These are phyloP conservation scores for Lactarius sp. DNA, from an alignment of 768 basidiomycete species.

Conservation along the genomic window DNA sequence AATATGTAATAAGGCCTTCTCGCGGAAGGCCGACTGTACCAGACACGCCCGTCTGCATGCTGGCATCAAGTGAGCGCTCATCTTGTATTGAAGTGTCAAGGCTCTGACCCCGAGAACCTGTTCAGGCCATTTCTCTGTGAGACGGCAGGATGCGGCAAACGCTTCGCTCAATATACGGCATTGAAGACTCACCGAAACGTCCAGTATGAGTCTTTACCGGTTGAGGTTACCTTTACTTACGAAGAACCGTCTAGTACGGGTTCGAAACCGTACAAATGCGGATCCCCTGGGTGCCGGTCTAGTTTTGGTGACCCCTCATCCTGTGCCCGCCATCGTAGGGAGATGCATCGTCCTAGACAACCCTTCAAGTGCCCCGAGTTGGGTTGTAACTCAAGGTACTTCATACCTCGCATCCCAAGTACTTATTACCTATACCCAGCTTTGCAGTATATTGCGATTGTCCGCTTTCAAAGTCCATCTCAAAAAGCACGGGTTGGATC, in stretches of 20 bases:
- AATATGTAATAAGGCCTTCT: slow-evolving; percentile 46
- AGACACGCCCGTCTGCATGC: slow-evolving; percentile 52
- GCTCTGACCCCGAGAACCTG: not conserved
- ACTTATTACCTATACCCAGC: not conserved
- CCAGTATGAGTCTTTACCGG: slow-evolving; percentile 47
- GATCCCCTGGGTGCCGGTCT: slow-evolving; percentile 41
- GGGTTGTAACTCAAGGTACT: slow-evolving; percentile 29
- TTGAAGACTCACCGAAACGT: slow-evolving; percentile 60
- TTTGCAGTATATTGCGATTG: slow-evolving; percentile 56
- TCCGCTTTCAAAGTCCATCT: slow-evolving; percentile 55
- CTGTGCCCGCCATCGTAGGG: slow-evolving; percentile 57
- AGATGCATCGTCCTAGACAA: slow-evolving; percentile 41
- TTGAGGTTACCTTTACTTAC: not conserved
- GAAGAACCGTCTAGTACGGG: slow-evolving; percentile 26
- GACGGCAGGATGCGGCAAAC: slow-evolving; percentile 41
- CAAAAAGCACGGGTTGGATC: slow-evolving; percentile 40
- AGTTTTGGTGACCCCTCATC: slow-evolving; percentile 70
- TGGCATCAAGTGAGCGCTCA: slow-evolving; percentile 41
- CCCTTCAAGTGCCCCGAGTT: slow-evolving; percentile 21
- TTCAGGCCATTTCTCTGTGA: slow-evolving; percentile 49
- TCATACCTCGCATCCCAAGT: slow-evolving; percentile 18
- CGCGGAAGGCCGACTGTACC: slow-evolving; percentile 54
- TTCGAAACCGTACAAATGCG: slow-evolving; percentile 39
- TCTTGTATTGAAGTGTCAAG: not conserved
- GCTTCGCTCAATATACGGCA: slow-evolving; percentile 55